Evolutionary conservation across 176 grass and related monocot genomes (phyloP).

Genomic region (Carex scoparia): DNA sequence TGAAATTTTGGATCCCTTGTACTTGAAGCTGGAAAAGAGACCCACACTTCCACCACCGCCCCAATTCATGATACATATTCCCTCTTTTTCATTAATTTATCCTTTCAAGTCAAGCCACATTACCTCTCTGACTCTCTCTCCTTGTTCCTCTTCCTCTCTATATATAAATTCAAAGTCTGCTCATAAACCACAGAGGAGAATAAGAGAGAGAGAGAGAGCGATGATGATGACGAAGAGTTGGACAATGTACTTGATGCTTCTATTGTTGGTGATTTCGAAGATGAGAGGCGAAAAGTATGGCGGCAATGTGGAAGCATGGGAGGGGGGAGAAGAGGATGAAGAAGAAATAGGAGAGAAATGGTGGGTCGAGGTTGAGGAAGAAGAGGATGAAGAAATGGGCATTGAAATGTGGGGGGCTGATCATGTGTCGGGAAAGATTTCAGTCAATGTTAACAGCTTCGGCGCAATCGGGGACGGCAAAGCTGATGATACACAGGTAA

Average conservation of each 20-base stretch:
- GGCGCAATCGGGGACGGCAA: conserved; percentile 61
- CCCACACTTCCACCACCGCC: conserved; percentile 9
- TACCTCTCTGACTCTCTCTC: not conserved
- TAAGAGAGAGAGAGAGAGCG: not conserved
- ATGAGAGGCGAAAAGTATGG: not conserved
- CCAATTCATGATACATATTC: conserved; percentile 23
- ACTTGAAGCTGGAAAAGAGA: conserved; percentile 49
- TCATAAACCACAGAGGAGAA: not conserved
- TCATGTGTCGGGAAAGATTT: conserved; percentile 27
- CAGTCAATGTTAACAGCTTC: conserved; percentile 76
- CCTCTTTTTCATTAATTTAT: conserved; percentile 25
- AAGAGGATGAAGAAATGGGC: not conserved
- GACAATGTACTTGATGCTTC: conserved; percentile 1
- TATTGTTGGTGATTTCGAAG: conserved; percentile 16
- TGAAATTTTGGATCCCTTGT: conserved; percentile 42
- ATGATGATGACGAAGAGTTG: conserved; percentile 9
- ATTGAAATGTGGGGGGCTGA: not conserved
- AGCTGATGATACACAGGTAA: conserved; percentile 67
- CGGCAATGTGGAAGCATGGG: conserved; percentile 13
- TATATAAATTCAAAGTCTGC: conserved; percentile 1
- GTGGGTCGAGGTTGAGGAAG: conserved; percentile 9
- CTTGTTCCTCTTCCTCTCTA: not conserved
- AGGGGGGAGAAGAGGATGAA: not conserved
- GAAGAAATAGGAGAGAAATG: conserved; percentile 26
- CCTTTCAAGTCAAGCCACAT: conserved; percentile 41